A percentile compares a stretch with the other conserved stretches of the same genome.
Conservation (phyloP, 495 filamentous ascomycete species). For the Schizothecium vesticola region DNA sequence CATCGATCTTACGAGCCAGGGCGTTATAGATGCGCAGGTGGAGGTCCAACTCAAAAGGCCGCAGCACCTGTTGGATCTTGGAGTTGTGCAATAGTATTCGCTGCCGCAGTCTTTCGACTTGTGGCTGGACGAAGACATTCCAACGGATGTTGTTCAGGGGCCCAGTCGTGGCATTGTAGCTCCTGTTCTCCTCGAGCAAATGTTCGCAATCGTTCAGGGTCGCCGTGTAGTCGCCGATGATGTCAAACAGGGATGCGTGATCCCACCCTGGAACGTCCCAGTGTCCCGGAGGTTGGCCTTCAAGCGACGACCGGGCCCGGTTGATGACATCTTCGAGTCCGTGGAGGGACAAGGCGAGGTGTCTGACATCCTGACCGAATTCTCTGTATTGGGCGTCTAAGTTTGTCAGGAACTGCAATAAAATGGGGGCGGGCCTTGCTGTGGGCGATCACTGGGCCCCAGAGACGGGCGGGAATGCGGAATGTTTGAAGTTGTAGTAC, state of each 20-base stretch:
- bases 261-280: conserved; percentile 1
- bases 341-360: conserved; percentile 2
- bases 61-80: conserved; percentile 4
- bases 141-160: neutral
- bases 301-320: neutral
- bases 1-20: neutral
- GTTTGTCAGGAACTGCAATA: neutral
- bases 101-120: conserved; percentile 1
- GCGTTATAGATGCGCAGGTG: conserved; percentile 8
- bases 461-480: no score
- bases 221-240: conserved; percentile 8
- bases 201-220: conserved; percentile 8
- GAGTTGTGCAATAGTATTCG: conserved; percentile 4
- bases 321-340: conserved; percentile 1
- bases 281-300: neutral
- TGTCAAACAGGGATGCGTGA: neutral
- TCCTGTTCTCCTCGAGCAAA: conserved; percentile 2
- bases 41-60: conserved; percentile 7
- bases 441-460: no score
- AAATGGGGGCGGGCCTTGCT: neutral
- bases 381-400: conserved; percentile 3
- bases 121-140: conserved; percentile 10
- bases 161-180: conserved; percentile 3
- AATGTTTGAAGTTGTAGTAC: no score
- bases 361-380: conserved; percentile 9